A percentile compares a stretch with the other conserved stretches of the same genome.
Conservation (phyloP, 371 early-diverging fungal species). For the Capniomyces stellatus region DNA sequence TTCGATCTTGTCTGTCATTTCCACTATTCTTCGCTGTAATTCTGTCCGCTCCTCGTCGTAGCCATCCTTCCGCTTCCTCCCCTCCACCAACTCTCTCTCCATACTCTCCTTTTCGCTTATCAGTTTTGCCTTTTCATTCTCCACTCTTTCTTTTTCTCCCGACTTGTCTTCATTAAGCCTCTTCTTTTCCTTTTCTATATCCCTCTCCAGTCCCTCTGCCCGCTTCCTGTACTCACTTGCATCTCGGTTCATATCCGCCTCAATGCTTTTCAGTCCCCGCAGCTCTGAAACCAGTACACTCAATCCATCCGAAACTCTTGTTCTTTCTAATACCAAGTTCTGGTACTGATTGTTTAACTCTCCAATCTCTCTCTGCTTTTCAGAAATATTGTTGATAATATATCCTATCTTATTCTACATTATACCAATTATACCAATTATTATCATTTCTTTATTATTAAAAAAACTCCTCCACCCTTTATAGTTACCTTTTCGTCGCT, state of each 20-base stretch:
- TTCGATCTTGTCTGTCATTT: constrained; percentile 5
- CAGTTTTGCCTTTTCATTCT: constrained; percentile 9
- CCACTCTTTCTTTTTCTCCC: constrained; percentile 23
- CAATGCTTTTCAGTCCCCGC: constrained; percentile 22
- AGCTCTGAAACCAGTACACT: constrained; percentile 4
- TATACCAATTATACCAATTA: too few relatives aligned
- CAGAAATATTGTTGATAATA: not conserved
- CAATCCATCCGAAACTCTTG: not conserved
- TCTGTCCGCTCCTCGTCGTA: constrained; percentile 9
- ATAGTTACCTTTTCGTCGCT: too few relatives aligned
- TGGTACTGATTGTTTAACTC: not conserved
- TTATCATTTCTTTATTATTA: too few relatives aligned
- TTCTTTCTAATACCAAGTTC: not conserved
- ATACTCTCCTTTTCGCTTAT: constrained; percentile 7
- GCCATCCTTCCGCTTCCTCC: constrained; percentile 9
- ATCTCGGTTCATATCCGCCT: constrained; percentile 22
- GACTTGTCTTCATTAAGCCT: constrained; percentile 19
- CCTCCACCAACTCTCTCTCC: constrained; percentile 6
- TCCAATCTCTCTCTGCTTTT: not conserved
- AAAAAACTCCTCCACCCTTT: too few relatives aligned
- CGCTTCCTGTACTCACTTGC: constrained; percentile 21
- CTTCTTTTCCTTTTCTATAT: constrained; percentile 17
- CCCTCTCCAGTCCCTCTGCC: constrained; percentile 12
- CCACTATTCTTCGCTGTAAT: constrained; percentile 4
- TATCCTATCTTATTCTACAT: not conserved